Evolutionary conservation across 768 basidiomycete genomes (phyloP).

Genomic region (Lentinula guzmanii): DNA sequence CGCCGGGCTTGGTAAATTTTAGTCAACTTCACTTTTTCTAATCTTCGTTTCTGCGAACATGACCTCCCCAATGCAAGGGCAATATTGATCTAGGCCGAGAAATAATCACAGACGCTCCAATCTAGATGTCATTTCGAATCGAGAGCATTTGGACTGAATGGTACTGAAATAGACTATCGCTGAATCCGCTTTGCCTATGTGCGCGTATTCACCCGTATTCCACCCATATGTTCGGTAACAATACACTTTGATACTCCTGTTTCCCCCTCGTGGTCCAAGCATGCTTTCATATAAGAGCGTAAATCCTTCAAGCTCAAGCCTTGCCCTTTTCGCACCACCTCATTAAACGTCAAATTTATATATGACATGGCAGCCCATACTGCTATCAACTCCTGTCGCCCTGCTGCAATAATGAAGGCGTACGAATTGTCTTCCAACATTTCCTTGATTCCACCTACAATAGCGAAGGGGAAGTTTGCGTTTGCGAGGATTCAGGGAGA

Average conservation of each 20-base stretch:
- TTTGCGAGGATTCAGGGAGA: conserved; percentile 51
- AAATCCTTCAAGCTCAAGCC: background rate
- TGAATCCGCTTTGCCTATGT: background rate
- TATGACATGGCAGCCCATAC: background rate
- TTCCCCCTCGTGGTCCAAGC: conserved; percentile 1
- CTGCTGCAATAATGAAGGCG: background rate
- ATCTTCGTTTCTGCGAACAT: background rate
- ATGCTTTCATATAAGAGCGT: background rate
- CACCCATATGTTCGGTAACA: background rate
- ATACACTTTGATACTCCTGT: background rate
- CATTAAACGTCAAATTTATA: background rate
- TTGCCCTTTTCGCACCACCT: background rate
- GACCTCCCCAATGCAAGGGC: background rate
- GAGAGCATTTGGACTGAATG: background rate
- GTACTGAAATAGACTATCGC: background rate
- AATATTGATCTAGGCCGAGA: background rate
- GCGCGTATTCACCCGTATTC: background rate
- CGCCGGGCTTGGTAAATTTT: background rate
- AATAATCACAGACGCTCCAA: background rate
- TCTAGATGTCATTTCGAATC: background rate
- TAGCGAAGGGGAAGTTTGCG: conserved; percentile 33
- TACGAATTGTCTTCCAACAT: background rate
- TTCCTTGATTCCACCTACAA: background rate
- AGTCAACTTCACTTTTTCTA: background rate
- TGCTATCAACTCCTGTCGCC: background rate